phyloP scores from a whole-genome alignment of 345 rosid genomes.

The Gossypium herbaceum region DNA sequence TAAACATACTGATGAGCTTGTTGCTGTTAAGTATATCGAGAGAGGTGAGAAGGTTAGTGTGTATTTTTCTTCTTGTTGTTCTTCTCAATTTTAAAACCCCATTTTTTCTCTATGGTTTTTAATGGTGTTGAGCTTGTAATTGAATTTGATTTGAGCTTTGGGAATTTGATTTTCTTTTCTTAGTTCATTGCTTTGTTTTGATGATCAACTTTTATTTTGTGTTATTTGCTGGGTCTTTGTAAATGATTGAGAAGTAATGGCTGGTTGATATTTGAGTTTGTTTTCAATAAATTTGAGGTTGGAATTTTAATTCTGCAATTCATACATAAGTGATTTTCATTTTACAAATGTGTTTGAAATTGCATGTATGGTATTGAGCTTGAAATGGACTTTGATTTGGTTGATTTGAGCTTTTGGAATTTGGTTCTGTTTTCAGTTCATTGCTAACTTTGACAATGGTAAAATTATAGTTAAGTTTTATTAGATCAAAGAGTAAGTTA shows the following conservation, averaged over 20 bases:
- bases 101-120: neutral
- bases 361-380: neutral
- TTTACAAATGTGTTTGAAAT: too few species aligned
- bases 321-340: too few species aligned
- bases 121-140: neutral
- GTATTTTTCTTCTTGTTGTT: neutral
- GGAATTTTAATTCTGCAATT: too few species aligned
- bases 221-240: too few species aligned
- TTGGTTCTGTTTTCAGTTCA: neutral
- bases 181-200: neutral
- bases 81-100: neutral
- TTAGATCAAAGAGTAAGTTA: too few species aligned
- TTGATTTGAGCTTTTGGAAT: neutral
- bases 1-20: constrained; percentile 58
- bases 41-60: constrained; percentile 68
- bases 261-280: too few species aligned
- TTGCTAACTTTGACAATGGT: neutral
- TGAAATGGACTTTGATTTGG: neutral
- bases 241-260: too few species aligned
- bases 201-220: too few species aligned
- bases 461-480: accelerated
- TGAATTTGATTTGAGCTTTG: neutral
- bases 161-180: neutral
- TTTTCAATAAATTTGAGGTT: too few species aligned
- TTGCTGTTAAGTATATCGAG: constrained; percentile 86